Conservation (phyloP, 2,329 filamentous ascomycete species). For the Aspergillus neotritici region DNA sequence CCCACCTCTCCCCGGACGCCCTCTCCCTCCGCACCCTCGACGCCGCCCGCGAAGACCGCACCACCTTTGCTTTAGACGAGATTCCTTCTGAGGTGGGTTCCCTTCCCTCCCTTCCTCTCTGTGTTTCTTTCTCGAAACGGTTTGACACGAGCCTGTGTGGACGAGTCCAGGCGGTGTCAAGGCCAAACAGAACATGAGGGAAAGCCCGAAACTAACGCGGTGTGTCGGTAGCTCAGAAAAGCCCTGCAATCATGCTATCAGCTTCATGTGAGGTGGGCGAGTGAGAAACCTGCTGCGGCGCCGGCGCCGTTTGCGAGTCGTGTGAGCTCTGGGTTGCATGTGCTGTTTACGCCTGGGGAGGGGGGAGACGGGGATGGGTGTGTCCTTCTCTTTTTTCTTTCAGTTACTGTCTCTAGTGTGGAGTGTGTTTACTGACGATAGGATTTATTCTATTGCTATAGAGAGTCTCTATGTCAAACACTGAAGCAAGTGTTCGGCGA, state of each 20-base stretch:
- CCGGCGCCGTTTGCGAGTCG: slow-evolving; percentile 68
- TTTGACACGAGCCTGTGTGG: too few relatives aligned
- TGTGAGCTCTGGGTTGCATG: slow-evolving; percentile 73
- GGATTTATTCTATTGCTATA: slow-evolving; percentile 20
- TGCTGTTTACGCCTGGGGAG: slow-evolving; percentile 60
- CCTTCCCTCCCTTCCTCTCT: not conserved
- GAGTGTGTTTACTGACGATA: not conserved
- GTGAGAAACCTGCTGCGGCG: slow-evolving; percentile 51
- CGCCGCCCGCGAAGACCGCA: slow-evolving; percentile 69
- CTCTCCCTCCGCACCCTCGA: slow-evolving; percentile 56
- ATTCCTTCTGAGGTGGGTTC: slow-evolving; percentile 58
- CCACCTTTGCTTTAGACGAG: slow-evolving; percentile 69
- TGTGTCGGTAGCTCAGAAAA: slow-evolving; percentile 49
- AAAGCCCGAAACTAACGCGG: not conserved
- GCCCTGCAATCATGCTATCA: slow-evolving; percentile 62
- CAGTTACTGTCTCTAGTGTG: slow-evolving; percentile 9
- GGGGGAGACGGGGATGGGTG: not conserved
- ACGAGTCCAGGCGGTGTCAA: too few relatives aligned
- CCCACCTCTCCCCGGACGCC: slow-evolving; percentile 52
- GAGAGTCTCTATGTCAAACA: slow-evolving; percentile 52
- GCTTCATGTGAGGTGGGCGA: slow-evolving; percentile 75
- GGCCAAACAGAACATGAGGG: not conserved
- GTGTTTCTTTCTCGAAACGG: not conserved
- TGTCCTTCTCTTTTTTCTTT: slow-evolving; percentile 22
- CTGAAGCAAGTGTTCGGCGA: slow-evolving; percentile 54